Base-by-base conservation (phyloP, 2,329 filamentous ascomycete species). In the Ophiobolus disseminans region DNA sequence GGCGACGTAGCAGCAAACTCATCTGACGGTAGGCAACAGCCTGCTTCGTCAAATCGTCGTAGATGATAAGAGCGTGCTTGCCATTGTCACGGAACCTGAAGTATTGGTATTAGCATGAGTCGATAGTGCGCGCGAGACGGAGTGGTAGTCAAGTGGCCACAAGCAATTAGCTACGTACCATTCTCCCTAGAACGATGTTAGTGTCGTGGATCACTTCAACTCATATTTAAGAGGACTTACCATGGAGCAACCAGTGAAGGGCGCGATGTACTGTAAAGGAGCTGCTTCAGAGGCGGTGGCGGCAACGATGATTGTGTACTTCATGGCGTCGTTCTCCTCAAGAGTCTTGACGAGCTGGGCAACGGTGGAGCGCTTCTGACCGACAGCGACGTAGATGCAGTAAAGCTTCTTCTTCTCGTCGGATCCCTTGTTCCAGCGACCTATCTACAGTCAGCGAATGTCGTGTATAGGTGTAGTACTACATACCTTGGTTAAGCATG, bases 311-410 rank as follows among this genome's bases (percentile, higher is more conserved):
- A 96, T 86, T 64, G 83, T 87, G 86, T 97, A 99, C 84, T 97
- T 96, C 91, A 99, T 96, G 75, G 94, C 91, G 71, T 97, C 92
- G 78, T 97, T 96, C 88, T 97, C 93, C 86, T 97, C 93, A 50
- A 99, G 90, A 61, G 94, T 97, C 90, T 97, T 91, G 84, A 99
- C 94, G 72, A 99, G 88, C 86, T 99, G 94, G 66, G 94, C 94
- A 70, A 99, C 93, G 68, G 94, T 99, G 69, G 94, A 97, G 79
- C 94, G 91, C 88, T 99, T 99, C 87, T 99, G 94, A 74, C 94
- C 94, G 70, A 99, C 87, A 74, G 94, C 94, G 72, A 97, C 94
- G 86, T 99, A 99, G 80, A 99, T 84, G 78, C 93, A 97, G 90
- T 96, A 99, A 51, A 99, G 91, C 87, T 99, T 99, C 89, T 97